Evolutionary conservation across 306 rosid genomes (phyloP).

Genomic region (Argentina anserina): DNA sequence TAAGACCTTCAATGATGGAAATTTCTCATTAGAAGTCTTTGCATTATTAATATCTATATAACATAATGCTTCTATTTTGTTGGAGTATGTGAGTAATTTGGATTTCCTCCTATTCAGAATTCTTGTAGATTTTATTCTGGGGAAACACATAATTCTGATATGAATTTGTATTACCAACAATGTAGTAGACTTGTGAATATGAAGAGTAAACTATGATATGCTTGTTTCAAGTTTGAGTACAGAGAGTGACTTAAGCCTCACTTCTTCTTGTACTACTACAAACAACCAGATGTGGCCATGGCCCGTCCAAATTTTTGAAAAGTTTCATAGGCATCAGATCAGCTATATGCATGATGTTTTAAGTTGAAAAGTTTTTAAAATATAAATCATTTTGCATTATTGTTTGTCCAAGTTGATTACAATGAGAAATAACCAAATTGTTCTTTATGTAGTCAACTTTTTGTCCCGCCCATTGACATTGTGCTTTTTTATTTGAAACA

Average conservation of each 20-base stretch:
- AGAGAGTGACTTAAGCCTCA: not conserved
- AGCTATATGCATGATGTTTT: not conserved
- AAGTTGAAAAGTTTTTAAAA: not conserved
- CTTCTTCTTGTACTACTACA: not conserved
- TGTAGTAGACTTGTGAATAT: not conserved
- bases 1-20: not conserved
- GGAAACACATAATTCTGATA: not conserved
- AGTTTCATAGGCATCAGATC: not conserved
- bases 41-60: no score
- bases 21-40: not conserved
- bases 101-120: not conserved
- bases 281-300: not conserved
- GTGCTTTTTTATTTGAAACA: constrained; percentile 17
- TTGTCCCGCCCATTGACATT: constrained; percentile 7
- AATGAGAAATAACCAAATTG: not conserved
- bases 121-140: not conserved
- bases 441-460: not conserved
- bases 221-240: not conserved
- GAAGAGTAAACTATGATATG: not conserved
- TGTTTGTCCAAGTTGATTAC: not conserved
- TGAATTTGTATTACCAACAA: not conserved
- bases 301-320: not conserved
- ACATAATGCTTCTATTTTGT: not conserved
- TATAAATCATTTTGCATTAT: not conserved
- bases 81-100: not conserved